Percentiles rank a stretch among this genome's conserved stretches.
These are phyloP conservation scores for Microcyclospora tardicrescens DNA, from an alignment of 2,329 filamentous ascomycete genomes.

Conservation along the genomic window DNA sequence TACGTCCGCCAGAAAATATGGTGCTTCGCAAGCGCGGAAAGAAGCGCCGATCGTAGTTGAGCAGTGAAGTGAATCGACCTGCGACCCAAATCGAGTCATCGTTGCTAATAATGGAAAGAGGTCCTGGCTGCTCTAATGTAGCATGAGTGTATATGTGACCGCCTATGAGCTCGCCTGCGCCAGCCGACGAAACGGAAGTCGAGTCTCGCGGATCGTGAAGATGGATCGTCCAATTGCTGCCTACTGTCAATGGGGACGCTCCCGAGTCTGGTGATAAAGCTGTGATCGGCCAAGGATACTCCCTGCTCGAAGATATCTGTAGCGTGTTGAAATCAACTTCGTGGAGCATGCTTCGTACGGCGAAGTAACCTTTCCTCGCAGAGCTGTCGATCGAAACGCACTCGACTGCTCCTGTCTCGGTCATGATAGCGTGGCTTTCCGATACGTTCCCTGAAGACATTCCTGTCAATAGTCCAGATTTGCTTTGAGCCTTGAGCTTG, in stretches of 20 bases:
- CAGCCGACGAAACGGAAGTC: background rate
- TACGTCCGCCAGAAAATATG: constrained; percentile 68
- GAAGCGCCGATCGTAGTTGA: constrained; percentile 78
- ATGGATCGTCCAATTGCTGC: constrained; percentile 68
- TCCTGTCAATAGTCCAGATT: constrained; percentile 53
- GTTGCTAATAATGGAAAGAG: constrained; percentile 58
- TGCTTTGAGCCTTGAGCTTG: constrained; percentile 52
- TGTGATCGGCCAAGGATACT: constrained; percentile 72
- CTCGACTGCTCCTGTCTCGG: constrained; percentile 62
- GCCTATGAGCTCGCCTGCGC: constrained; percentile 16
- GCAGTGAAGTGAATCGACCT: constrained; percentile 74
- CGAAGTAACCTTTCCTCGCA: constrained; percentile 60
- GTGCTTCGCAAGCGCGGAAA: constrained; percentile 67
- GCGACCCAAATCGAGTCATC: constrained; percentile 72
- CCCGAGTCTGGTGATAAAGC: constrained; percentile 59
- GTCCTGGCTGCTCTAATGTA: constrained; percentile 64
- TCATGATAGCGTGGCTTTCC: constrained; percentile 44
- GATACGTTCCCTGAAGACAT: constrained; percentile 35
- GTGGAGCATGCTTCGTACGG: constrained; percentile 61
- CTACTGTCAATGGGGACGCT: constrained; percentile 64
- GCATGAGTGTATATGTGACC: constrained; percentile 44
- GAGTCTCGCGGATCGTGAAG: constrained; percentile 60
- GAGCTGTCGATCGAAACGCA: constrained; percentile 67
- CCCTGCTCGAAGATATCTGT: constrained; percentile 52
- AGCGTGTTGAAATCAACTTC: constrained; percentile 71